Evolutionary conservation across 805 yeast species (phyloP).

Genomic region (Nakazawaea wyomingensis): DNA sequence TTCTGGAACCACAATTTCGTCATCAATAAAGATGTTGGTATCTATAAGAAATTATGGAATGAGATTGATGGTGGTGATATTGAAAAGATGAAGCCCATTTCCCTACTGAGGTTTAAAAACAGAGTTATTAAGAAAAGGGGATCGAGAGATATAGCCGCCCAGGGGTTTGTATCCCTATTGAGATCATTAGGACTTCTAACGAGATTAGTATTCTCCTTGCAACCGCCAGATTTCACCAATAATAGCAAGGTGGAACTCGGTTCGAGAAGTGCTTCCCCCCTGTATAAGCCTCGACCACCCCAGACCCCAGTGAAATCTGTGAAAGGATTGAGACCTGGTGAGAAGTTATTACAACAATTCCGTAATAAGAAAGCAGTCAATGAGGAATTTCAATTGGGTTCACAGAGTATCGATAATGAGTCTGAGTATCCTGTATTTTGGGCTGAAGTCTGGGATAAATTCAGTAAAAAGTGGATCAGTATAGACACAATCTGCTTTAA

Average conservation of each 20-base stretch:
- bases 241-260: constrained; percentile 17
- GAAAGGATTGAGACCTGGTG: constrained; percentile 20
- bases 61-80: constrained; percentile 29
- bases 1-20: constrained; percentile 55
- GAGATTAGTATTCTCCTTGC: constrained; percentile 75
- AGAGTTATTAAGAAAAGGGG: constrained; percentile 48
- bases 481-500: constrained; percentile 72
- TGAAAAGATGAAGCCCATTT: not conserved
- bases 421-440: constrained; percentile 69
- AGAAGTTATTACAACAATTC: constrained; percentile 22
- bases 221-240: constrained; percentile 80
- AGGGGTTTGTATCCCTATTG: constrained; percentile 76
- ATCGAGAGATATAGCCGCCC: constrained; percentile 73
- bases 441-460: constrained; percentile 91
- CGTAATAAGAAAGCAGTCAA: constrained; percentile 19
- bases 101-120: constrained; percentile 32
- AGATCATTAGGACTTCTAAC: constrained; percentile 69
- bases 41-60: constrained; percentile 42
- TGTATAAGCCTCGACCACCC: constrained; percentile 7
- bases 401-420: constrained; percentile 12
- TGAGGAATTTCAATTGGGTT: constrained; percentile 3
- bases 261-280: constrained; percentile 9
- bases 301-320: constrained; percentile 8
- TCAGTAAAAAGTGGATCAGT: constrained; percentile 70
- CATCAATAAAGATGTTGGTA: constrained; percentile 33